Evolutionary conservation across 257 asterid species (phyloP).

Genomic region (Solanum microdontum): DNA sequence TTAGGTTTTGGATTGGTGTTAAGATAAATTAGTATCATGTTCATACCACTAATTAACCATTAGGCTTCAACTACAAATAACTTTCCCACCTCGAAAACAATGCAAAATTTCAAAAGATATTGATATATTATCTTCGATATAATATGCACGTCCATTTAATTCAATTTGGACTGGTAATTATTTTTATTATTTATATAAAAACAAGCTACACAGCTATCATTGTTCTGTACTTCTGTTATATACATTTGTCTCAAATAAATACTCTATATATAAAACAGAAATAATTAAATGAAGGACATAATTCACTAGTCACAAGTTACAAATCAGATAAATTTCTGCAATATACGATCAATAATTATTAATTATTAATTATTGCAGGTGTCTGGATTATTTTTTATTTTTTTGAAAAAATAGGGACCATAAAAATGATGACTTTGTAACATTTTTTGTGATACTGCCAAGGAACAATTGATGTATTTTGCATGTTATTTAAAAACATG

Average conservation of each 20-base stretch:
- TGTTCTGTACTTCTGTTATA: not conserved
- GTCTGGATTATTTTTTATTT: not conserved
- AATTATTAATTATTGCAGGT: not conserved
- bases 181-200: not conserved
- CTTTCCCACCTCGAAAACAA: not conserved
- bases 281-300: not conserved
- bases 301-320: not conserved
- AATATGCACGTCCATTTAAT: not conserved
- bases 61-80: not conserved
- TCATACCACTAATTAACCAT: not conserved
- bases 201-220: not conserved
- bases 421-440: not conserved
- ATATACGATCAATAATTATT: not conserved
- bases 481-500: not conserved
- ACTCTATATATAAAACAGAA: not conserved
- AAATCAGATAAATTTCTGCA: not conserved
- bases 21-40: not conserved
- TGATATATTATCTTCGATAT: not conserved
- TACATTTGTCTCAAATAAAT: not conserved
- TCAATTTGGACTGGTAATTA: not conserved
- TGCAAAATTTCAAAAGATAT: not conserved
- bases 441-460: constrained; percentile 6
- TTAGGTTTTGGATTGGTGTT: not conserved
- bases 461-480: not conserved
- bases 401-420: constrained; percentile 1